Conservation (phyloP, 768 basidiomycete species). For the Pholiota molesta region DNA sequence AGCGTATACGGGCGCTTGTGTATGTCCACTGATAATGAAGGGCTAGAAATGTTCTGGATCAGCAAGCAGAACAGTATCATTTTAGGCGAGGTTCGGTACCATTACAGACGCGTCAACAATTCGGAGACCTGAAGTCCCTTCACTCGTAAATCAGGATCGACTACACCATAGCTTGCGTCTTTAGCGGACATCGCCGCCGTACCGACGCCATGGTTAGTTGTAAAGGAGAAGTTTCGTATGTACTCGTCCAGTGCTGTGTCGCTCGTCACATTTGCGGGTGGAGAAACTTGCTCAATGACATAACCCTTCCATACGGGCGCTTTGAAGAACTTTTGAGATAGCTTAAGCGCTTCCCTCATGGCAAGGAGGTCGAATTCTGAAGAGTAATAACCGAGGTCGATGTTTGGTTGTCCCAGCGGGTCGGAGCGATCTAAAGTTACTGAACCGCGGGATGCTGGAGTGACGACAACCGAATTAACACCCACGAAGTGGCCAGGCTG, state of each 20-base stretch:
- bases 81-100: conserved; percentile 21
- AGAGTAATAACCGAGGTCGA: conserved; percentile 26
- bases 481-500: conserved; percentile 29
- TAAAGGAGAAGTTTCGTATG: conserved; percentile 21
- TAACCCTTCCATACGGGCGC: conserved; percentile 26
- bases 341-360: conserved; percentile 22
- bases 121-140: conserved; percentile 37
- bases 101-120: conserved; percentile 41
- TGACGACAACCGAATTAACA: conserved; percentile 26
- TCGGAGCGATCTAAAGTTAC: conserved; percentile 22
- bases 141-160: conserved; percentile 39
- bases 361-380: conserved; percentile 25
- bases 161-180: conserved; percentile 32
- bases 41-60: conserved; percentile 17
- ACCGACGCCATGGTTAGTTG: conserved; percentile 34
- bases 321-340: conserved; percentile 20
- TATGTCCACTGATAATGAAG: conserved; percentile 29
- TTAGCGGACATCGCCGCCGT: conserved; percentile 35
- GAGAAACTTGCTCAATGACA: conserved; percentile 20
- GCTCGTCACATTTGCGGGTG: conserved; percentile 16
- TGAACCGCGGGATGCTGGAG: conserved; percentile 34
- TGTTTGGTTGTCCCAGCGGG: conserved; percentile 28
- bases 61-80: too few species aligned
- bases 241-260: conserved; percentile 28
- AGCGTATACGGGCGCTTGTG: conserved; percentile 30